Conservation (phyloP, 2,329 filamentous ascomycete species). For the Exophiala lecanii-corni region DNA sequence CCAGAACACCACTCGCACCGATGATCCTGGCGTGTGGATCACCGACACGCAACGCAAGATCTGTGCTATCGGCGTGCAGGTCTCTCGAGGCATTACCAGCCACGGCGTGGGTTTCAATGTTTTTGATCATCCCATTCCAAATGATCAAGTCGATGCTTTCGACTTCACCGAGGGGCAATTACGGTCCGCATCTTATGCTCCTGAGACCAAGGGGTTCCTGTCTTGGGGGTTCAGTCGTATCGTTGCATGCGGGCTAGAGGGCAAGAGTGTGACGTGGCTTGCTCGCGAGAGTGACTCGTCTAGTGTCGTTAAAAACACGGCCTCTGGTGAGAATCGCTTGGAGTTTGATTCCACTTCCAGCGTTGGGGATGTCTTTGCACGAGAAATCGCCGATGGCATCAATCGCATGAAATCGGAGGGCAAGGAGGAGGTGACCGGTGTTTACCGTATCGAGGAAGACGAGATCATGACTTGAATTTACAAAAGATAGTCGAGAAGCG, state of each 20-base stretch:
- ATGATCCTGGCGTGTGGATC: conserved; percentile 76
- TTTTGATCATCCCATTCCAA: conserved; percentile 49
- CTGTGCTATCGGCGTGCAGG: conserved; percentile 85
- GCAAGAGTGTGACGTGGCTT: conserved; percentile 73
- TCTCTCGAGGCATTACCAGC: conserved; percentile 74
- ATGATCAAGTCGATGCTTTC: conserved; percentile 1
- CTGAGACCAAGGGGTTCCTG: conserved; percentile 28
- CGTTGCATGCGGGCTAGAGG: conserved; percentile 82
- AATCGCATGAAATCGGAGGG: conserved; percentile 30
- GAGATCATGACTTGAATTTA: too few relatives aligned
- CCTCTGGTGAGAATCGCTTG: not conserved
- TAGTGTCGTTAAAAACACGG: not conserved
- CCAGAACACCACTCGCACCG: conserved; percentile 54
- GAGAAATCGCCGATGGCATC: conserved; percentile 29
- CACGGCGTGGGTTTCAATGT: conserved; percentile 71
- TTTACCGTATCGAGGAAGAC: conserved; percentile 34
- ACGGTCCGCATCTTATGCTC: conserved; percentile 7
- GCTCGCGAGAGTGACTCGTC: conserved; percentile 43
- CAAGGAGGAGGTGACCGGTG: conserved; percentile 29
- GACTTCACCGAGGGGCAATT: conserved; percentile 11
- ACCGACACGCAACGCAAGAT: conserved; percentile 61
- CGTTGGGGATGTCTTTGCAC: conserved; percentile 34
- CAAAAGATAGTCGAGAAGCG: too few relatives aligned
- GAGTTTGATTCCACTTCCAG: not conserved
- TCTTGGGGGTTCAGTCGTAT: conserved; percentile 66